Conservation (phyloP, 2,329 filamentous ascomycete species). For the Cryoendolithus antarcticus region DNA sequence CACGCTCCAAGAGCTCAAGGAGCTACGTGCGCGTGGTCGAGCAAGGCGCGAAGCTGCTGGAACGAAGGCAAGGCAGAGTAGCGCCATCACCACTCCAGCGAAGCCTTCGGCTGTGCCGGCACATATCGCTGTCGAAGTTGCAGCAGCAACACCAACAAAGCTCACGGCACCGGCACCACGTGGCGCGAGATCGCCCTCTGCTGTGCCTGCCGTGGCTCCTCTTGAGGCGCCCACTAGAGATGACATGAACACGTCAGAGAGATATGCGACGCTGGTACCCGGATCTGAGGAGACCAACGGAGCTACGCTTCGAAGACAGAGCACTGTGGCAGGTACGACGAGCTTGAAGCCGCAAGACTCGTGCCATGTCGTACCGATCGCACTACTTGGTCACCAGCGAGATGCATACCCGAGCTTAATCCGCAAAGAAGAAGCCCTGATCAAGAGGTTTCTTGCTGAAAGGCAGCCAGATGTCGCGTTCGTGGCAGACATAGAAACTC, state of each 20-base stretch:
- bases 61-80: no score
- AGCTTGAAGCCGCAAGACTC: constrained; percentile 2
- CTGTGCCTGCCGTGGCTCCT: constrained; percentile 19
- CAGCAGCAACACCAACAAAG: constrained; percentile 7
- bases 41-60: no score
- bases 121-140: constrained; percentile 10
- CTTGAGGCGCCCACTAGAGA: constrained; percentile 15
- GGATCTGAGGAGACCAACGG: constrained; percentile 7
- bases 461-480: constrained; percentile 7
- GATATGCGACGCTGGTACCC: constrained; percentile 22
- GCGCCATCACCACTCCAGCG: neutral
- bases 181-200: constrained; percentile 21
- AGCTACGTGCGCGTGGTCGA: no score
- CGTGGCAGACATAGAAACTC: constrained; percentile 11
- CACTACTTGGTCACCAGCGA: constrained; percentile 18
- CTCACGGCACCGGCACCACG: constrained; percentile 7
- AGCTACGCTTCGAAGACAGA: constrained; percentile 2
- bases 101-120: constrained; percentile 12
- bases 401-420: constrained; percentile 19
- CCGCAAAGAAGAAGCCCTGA: constrained; percentile 10
- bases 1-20: no score
- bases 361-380: constrained; percentile 18
- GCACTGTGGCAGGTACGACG: constrained; percentile 3
- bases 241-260: constrained; percentile 22
- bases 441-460: constrained; percentile 15